phyloP scores from a whole-genome alignment of 140 eudicot species.

The Senecio squalidus region DNA sequence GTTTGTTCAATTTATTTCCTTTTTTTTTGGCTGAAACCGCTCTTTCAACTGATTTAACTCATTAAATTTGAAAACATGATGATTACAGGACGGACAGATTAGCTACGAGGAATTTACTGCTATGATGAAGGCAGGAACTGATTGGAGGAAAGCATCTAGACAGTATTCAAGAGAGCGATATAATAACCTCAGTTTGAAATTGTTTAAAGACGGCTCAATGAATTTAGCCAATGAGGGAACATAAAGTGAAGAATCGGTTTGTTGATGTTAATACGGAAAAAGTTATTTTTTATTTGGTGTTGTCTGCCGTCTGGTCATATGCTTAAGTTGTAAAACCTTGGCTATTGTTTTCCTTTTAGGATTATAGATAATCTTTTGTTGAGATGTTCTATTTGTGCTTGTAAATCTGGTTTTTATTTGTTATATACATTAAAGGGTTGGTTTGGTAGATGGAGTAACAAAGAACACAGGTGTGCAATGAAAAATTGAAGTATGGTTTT shows the following conservation, averaged over 20 bases:
- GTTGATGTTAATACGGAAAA: conserved; percentile 13
- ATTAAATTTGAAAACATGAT: background rate
- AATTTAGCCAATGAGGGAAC: conserved; percentile 27
- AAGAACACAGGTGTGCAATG: background rate
- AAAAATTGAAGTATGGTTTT: background rate
- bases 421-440: background rate
- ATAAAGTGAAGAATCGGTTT: background rate
- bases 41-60: background rate
- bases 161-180: conserved; percentile 64
- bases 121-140: conserved; percentile 76
- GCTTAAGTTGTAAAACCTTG: background rate
- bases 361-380: background rate
- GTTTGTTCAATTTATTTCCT: conserved; percentile 15
- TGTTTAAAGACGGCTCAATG: conserved; percentile 54
- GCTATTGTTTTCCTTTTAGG: background rate
- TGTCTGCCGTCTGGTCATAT: background rate
- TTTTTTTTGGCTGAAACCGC: background rate
- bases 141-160: conserved; percentile 78
- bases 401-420: background rate
- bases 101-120: conserved; percentile 63
- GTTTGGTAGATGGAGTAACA: background rate
- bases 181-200: conserved; percentile 50
- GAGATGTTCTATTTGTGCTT: background rate
- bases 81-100: conserved; percentile 53
- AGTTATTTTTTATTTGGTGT: background rate